Percentiles rank a stretch among this genome's conserved stretches.
Conservation (phyloP, 768 basidiomycete genomes). For the Collybia nuda region DNA sequence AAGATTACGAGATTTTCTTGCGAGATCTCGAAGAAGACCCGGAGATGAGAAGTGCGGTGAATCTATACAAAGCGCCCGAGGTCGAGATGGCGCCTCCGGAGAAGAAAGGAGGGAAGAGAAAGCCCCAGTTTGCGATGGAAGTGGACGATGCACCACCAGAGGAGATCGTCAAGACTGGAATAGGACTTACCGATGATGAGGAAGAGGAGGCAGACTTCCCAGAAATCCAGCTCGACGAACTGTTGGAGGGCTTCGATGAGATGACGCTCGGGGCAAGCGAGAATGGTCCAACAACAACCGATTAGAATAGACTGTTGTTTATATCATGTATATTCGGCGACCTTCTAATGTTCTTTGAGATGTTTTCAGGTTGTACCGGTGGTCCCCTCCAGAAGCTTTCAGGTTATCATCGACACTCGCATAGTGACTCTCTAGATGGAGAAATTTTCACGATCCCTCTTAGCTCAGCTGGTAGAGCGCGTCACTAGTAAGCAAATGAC, state of each 20-base stretch:
- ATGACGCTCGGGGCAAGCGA: constrained; percentile 66
- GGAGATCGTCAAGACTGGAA: constrained; percentile 16
- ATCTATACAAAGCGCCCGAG: constrained; percentile 75
- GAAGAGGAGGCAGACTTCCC: constrained; percentile 88
- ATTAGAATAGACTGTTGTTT: not conserved
- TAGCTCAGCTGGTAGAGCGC: constrained; percentile 60
- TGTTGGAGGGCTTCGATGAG: constrained; percentile 91
- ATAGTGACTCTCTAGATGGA: too few relatives aligned
- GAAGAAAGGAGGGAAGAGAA: constrained; percentile 38
- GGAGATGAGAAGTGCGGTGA: constrained; percentile 83
- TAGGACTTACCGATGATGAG: constrained; percentile 34
- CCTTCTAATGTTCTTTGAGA: too few relatives aligned
- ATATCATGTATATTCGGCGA: too few relatives aligned
- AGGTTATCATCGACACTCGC: too few relatives aligned
- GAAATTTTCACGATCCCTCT: constrained; percentile 30
- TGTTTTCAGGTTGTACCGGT: too few relatives aligned
- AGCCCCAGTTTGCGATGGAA: constrained; percentile 63
- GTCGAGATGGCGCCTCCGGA: constrained; percentile 52
- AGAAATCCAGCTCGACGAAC: constrained; percentile 78
- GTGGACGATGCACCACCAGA: constrained; percentile 49
- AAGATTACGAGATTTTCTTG: constrained; percentile 96
- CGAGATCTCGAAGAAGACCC: constrained; percentile 93
- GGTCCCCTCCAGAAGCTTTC: too few relatives aligned
- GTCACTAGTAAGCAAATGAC: constrained; percentile 40
- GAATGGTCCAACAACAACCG: constrained; percentile 7